Evolutionary conservation across 2,329 filamentous ascomycete genomes (phyloP).

Genomic region (Monosporascus ibericus): DNA sequence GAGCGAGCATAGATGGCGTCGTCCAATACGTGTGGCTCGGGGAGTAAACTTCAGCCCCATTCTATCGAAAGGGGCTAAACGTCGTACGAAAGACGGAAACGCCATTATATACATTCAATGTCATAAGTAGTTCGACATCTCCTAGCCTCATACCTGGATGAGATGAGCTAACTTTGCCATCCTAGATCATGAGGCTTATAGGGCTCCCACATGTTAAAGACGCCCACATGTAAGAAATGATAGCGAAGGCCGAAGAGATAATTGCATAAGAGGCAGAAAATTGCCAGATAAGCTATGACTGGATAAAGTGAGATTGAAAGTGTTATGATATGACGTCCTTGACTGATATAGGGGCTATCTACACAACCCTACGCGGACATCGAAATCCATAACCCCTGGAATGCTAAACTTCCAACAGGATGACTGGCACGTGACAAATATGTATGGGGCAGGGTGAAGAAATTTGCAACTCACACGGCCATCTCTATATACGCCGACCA

Average conservation of each 20-base stretch:
- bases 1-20: too few species aligned
- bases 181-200: too few species aligned
- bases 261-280: not conserved
- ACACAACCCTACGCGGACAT: not conserved
- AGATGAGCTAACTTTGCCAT: too few species aligned
- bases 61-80: too few species aligned
- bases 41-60: too few species aligned
- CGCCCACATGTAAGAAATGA: too few species aligned
- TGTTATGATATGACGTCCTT: not conserved
- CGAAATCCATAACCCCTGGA: not conserved
- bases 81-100: too few species aligned
- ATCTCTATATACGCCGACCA: not conserved
- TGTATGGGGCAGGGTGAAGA: not conserved
- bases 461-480: not conserved
- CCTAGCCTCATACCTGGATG: too few species aligned
- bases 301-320: not conserved
- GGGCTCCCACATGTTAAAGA: too few species aligned
- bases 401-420: not conserved
- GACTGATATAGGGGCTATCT: not conserved
- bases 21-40: too few species aligned
- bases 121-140: too few species aligned
- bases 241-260: not conserved
- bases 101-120: too few species aligned
- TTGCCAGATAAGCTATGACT: not conserved
- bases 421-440: not conserved